Evolutionary conservation across 192 early-diverging fungal genomes (phyloP), one percentile per base, ranked within the genome.

Genomic region (Umbelopsis vinacea): DNA sequence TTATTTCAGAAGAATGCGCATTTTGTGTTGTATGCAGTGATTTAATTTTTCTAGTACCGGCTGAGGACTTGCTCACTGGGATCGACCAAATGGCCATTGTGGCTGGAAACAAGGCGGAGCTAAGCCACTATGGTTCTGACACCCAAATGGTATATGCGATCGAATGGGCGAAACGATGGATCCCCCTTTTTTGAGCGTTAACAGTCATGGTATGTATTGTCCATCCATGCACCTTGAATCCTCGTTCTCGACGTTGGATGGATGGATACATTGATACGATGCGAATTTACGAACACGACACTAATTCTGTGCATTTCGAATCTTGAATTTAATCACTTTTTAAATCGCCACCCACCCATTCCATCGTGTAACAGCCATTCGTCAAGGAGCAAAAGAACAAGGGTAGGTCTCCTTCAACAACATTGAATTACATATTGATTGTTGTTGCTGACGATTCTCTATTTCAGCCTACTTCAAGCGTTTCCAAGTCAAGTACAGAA

Each of bases 401-500:
- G 73, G 55, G 55, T 60, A 17, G 33, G 52, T 53, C 4, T 33
- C 7, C 2, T 60, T 22, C 2, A 26, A 15, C 55, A 26, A 6
- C 11, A 15, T 35, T 37, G 4, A 35, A 4, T 0, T 15, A 35
- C 26, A 17, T 17, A 48, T 3, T n/a, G 7, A 19, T 6, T 12
- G 15, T 46, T 15, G 3, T 50, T 50, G 48, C 15, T 21, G 15
- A 50, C 15, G 2, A 50, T 50, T 17, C n/a, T 15, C 17, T 35
- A 35, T 60, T 33, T 10, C 33, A 60, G 95, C 97, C 80, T 99
- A 97, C 93, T 99, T 93, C 92, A 97, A 97, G 92, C 94, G 96
- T 78, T 98, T 88, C 93, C 96, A 99, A 90, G 94, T 96, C 90
- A 99, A 98, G 94, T 99, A 97, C 93, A 89, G 97, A 74, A 92